Conservation (phyloP, 371 early-diverging fungal genomes). For the Sporodiniella umbellata region DNA sequence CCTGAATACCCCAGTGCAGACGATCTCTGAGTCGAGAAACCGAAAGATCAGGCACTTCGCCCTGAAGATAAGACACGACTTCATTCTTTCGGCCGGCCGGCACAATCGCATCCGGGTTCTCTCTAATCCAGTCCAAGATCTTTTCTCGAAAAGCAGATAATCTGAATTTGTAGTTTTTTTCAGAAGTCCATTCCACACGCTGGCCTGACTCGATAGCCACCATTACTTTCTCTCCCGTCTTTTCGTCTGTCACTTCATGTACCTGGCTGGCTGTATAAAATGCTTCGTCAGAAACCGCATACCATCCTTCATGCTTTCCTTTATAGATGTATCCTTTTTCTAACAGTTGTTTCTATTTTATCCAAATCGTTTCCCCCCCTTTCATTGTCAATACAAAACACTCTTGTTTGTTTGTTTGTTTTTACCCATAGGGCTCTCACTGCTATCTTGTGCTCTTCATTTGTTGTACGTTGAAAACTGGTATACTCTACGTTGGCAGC, state of each 20-base stretch:
- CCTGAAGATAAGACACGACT: constrained; percentile 51
- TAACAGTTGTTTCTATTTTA: constrained; percentile 54
- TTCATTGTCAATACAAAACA: too few relatives aligned
- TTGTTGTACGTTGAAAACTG: constrained; percentile 89
- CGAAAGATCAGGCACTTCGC: constrained; percentile 73
- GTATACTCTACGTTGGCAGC: constrained; percentile 74
- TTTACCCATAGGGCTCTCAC: constrained; percentile 77
- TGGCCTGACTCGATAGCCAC: constrained; percentile 81
- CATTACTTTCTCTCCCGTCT: constrained; percentile 54
- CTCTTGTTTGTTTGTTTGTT: too few relatives aligned
- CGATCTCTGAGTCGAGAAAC: constrained; percentile 81
- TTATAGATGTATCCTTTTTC: constrained; percentile 86
- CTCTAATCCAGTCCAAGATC: constrained; percentile 69
- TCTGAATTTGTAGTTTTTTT: constrained; percentile 92
- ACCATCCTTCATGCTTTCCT: constrained; percentile 93
- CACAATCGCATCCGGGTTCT: constrained; percentile 56
- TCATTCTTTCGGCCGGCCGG: constrained; percentile 64
- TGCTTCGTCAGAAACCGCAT: constrained; percentile 93
- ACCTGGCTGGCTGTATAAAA: constrained; percentile 82
- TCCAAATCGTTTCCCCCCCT: background rate
- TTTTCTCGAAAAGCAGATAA: constrained; percentile 62
- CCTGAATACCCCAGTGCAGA: constrained; percentile 90
- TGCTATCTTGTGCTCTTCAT: constrained; percentile 64
- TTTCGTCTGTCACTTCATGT: constrained; percentile 55
- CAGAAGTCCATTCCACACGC: constrained; percentile 84